phyloP scores from a whole-genome alignment of 2,329 filamentous ascomycete species.

The Aureobasidium pullulans region DNA sequence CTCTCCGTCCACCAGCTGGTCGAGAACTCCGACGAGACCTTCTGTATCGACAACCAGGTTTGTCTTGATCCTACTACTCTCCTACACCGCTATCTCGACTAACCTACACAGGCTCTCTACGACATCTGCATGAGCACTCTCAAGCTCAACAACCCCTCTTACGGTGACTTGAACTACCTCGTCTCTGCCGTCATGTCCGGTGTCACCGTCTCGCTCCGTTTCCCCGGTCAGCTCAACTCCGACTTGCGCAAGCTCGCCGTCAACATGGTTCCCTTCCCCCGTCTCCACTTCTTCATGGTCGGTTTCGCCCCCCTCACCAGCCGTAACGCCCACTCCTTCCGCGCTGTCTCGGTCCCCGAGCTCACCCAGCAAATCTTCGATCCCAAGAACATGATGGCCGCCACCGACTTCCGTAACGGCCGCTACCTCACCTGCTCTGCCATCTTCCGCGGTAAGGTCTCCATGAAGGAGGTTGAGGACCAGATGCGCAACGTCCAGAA shows the following conservation, averaged over 20 bases:
- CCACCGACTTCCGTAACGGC: conserved; percentile 98
- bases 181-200: conserved; percentile 99
- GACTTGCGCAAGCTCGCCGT: conserved; percentile 98
- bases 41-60: conserved; percentile 99
- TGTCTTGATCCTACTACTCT: conserved; percentile 17
- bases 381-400: conserved; percentile 99
- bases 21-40: conserved; percentile 99
- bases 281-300: conserved; percentile 99
- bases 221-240: conserved; percentile 99
- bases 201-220: conserved; percentile 96
- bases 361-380: conserved; percentile 99
- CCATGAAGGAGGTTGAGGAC: conserved; percentile 99
- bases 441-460: conserved; percentile 99
- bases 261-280: conserved; percentile 99
- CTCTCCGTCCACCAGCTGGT: conserved; percentile 98
- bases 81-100: not conserved
- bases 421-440: conserved; percentile 99
- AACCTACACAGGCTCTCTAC: conserved; percentile 67
- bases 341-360: conserved; percentile 93
- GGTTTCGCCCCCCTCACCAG: conserved; percentile 98
- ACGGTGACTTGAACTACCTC: conserved; percentile 98
- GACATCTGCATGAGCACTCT: conserved; percentile 99
- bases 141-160: conserved; percentile 97
- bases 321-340: conserved; percentile 87
- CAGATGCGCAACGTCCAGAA: conserved; percentile 99